These are phyloP conservation scores for Sphagnum tenellum DNA, from an alignment of 225 moss, liverwort and hornwort genomes.

Conservation along the genomic window DNA sequence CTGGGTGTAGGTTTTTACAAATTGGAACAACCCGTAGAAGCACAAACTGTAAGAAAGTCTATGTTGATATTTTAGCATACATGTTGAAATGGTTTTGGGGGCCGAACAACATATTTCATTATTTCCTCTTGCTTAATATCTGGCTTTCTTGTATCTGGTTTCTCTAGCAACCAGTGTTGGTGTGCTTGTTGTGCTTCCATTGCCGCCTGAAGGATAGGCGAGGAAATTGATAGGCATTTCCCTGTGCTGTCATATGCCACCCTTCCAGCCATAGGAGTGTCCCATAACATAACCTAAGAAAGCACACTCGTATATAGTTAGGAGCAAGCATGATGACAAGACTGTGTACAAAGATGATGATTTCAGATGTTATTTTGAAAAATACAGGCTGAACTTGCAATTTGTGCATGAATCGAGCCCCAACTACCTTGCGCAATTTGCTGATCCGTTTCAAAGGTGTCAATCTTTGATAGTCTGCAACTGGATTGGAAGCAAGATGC, in stretches of 20 bases:
- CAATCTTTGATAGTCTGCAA: constrained; percentile 18
- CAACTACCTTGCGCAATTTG: constrained; percentile 24
- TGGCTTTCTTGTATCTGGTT: constrained; percentile 5
- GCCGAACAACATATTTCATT: constrained; percentile 2
- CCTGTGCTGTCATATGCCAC: constrained; percentile 17
- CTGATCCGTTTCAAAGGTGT: constrained; percentile 17
- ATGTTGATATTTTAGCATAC: background rate
- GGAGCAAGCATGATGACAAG: background rate
- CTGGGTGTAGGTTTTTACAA: no score
- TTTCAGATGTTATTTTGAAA: background rate
- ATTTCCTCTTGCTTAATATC: background rate
- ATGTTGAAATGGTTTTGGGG: constrained; percentile 2
- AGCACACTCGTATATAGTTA: background rate
- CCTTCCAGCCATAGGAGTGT: constrained; percentile 27
- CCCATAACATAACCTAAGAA: constrained; percentile 22
- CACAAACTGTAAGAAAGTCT: no score
- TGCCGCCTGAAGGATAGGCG: constrained; percentile 26
- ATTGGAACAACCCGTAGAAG: no score
- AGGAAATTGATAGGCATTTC: constrained; percentile 19
- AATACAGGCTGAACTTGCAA: no score
- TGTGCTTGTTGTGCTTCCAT: constrained; percentile 23
- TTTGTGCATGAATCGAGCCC: no score
- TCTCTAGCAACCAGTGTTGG: constrained; percentile 29
- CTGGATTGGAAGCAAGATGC: constrained; percentile 23
- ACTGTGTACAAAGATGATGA: background rate